phyloP scores from a whole-genome alignment of 148 eudicot species.

The Vaccinium darrowii region DNA sequence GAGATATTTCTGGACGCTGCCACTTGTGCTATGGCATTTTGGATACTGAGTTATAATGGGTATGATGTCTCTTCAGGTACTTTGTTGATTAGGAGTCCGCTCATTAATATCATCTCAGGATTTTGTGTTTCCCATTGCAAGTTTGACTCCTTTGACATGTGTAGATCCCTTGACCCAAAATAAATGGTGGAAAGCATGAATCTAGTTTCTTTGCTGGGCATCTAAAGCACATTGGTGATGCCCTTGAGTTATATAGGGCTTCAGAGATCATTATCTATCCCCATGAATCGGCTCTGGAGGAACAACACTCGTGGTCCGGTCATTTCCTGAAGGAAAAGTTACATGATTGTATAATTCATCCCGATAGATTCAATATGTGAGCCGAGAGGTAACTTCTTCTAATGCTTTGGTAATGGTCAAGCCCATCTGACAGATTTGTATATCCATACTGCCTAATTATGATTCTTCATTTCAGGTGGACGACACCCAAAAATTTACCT shows the following conservation, averaged over 20 bases:
- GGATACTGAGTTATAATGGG: constrained; percentile 65
- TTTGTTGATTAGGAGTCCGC: not conserved
- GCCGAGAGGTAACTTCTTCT: constrained; percentile 50
- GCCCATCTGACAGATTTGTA: not conserved
- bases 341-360: constrained; percentile 22
- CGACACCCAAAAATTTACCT: constrained; percentile 59
- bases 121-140: not conserved
- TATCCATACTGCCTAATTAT: not conserved
- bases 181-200: constrained; percentile 31
- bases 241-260: constrained; percentile 57
- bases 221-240: constrained; percentile 41
- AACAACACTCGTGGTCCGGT: constrained; percentile 37
- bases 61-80: constrained; percentile 82
- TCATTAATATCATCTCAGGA: too few relatives aligned
- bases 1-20: constrained; percentile 62
- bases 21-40: constrained; percentile 74
- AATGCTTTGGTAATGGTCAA: not conserved
- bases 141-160: constrained; percentile 11
- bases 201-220: constrained; percentile 42
- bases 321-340: constrained; percentile 42
- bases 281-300: constrained; percentile 52
- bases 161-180: constrained; percentile 46
- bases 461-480: constrained; percentile 48
- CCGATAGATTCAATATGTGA: constrained; percentile 37
- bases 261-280: constrained; percentile 52